Percentiles rank a stretch among this genome's conserved stretches.
These are phyloP conservation scores for Metschnikowia sp. DNA, from an alignment of 805 yeast genomes.

Conservation along the genomic window DNA sequence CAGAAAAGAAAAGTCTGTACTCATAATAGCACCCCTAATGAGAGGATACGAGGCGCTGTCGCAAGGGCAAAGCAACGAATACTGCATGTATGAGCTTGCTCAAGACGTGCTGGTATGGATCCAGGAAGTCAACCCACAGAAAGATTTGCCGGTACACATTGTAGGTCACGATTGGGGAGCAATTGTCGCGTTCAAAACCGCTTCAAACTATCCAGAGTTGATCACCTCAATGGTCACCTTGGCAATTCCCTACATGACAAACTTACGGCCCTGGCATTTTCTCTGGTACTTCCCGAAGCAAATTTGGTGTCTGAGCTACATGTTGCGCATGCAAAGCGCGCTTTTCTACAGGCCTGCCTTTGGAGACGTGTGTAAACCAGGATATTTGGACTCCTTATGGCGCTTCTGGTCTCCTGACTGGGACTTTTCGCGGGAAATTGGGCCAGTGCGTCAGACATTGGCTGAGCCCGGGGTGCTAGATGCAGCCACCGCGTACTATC, in stretches of 20 bases:
- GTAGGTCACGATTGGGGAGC: constrained; percentile 49
- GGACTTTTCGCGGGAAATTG: constrained; percentile 28
- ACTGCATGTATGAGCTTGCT: constrained; percentile 30
- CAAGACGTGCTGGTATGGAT: constrained; percentile 35
- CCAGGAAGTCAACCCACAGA: constrained; percentile 9
- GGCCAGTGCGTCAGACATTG: constrained; percentile 28
- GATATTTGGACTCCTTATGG: constrained; percentile 36
- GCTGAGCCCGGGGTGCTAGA: constrained; percentile 25
- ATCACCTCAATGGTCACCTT: constrained; percentile 32
- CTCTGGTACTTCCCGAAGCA: constrained; percentile 33
- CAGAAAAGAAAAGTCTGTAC: constrained; percentile 10
- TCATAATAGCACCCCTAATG: constrained; percentile 33
- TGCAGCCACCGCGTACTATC: constrained; percentile 38
- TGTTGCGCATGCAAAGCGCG: constrained; percentile 35
- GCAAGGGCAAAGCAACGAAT: constrained; percentile 23
- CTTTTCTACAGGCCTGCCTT: constrained; percentile 20
- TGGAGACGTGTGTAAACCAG: constrained; percentile 15
- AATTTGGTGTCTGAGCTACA: constrained; percentile 32
- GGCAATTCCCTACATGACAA: constrained; percentile 37
- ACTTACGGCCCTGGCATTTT: constrained; percentile 26
- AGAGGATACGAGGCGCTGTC: constrained; percentile 38
- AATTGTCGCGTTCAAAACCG: constrained; percentile 31
- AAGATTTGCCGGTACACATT: constrained; percentile 30
- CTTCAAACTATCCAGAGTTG: constrained; percentile 32
- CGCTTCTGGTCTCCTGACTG: constrained; percentile 40